Evolutionary conservation across 2,329 filamentous ascomycete species (phyloP), one percentile per base, ranked within the genome.

Genomic region (Myriangium duriaei): DNA sequence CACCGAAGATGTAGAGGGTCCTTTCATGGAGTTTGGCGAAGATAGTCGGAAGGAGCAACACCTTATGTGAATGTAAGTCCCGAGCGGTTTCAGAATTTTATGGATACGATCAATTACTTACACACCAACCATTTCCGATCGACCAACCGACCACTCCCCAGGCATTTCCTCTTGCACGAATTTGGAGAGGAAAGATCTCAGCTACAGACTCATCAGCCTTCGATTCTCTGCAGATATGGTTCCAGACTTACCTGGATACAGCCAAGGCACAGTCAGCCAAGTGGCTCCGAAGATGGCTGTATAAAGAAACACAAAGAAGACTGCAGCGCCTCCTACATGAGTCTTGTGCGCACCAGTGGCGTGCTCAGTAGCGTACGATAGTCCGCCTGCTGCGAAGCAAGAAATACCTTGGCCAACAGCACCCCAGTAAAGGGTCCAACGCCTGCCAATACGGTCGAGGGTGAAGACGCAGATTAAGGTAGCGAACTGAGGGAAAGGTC

Each of bases 61-160:
- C 55, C 3, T 71, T 55, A 31, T 35, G n/a, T 11, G 14, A 12
- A 4, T 29, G 5, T 7, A 21, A 19, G 7, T 35, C 10, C 14
- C 10, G 6, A 26, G 6, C 4, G 11, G 32, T 4, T 19, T 35
- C 32, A n/a, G n/a, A 32, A 32, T 12, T 15, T 10, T 32, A 32
- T 9, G 5, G 32, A 15, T 15, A 16, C 10, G n/a, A 17, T 13
- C 10, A 18, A 18, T 15, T 10, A 45, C 40, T 44, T 41, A 41
- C 37, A 38, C 19, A 49, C 52, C 76, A 81, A 11, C 78, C 79
- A 46, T 83, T 83, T 0, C 81, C 80, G 35, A 85, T 81, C 11
- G 68, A 73, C 81, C 80, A 86, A 0, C 81, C 80, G 0, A 83
- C 71, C 0, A 85, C 79, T 13, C 81, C 79, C 70, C 74, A 84